Conservation (phyloP, 1,139 yeast genomes). For the Pneumocystis carinii region DNA sequence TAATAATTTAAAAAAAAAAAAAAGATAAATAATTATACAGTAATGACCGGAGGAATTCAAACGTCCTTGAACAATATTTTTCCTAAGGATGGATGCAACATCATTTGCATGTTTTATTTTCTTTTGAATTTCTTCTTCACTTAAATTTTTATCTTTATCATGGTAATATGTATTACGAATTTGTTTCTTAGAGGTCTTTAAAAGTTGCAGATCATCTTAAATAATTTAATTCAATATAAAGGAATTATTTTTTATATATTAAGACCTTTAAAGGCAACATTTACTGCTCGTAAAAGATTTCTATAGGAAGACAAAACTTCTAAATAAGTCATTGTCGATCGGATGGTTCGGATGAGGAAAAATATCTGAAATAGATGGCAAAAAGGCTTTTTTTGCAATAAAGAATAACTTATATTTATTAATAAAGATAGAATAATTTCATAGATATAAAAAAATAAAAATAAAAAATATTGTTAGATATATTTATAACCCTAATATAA, state of each 20-base stretch:
- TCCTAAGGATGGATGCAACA: slow-evolving; percentile 48
- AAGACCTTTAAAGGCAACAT: slow-evolving; percentile 15
- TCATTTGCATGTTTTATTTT: slow-evolving; percentile 41
- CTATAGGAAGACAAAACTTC: slow-evolving; percentile 9
- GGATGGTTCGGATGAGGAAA: not conserved
- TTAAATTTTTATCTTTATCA: slow-evolving; percentile 26
- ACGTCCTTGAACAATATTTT: slow-evolving; percentile 71
- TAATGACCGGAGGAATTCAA: not conserved
- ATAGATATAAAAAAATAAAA: not conserved
- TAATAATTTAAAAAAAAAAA: not conserved
- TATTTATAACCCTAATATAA: not conserved
- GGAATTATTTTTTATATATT: not conserved
- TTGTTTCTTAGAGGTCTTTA: slow-evolving; percentile 44
- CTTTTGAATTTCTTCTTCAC: slow-evolving; percentile 35
- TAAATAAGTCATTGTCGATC: not conserved
- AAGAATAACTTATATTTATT: not conserved
- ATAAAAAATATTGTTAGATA: slow-evolving; percentile 1
- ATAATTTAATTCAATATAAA: slow-evolving; percentile 18
- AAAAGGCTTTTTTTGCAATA: not conserved
- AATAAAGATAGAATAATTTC: not conserved
- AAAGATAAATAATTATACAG: not conserved
- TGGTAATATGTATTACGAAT: slow-evolving; percentile 45
- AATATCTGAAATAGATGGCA: not conserved
- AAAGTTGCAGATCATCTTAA: slow-evolving; percentile 13
- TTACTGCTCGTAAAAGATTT: slow-evolving; percentile 15